Percentiles rank a stretch among this genome's conserved stretches.
Conservation (phyloP, 2,329 filamentous ascomycete genomes). For the Tympanopsis confertula region DNA sequence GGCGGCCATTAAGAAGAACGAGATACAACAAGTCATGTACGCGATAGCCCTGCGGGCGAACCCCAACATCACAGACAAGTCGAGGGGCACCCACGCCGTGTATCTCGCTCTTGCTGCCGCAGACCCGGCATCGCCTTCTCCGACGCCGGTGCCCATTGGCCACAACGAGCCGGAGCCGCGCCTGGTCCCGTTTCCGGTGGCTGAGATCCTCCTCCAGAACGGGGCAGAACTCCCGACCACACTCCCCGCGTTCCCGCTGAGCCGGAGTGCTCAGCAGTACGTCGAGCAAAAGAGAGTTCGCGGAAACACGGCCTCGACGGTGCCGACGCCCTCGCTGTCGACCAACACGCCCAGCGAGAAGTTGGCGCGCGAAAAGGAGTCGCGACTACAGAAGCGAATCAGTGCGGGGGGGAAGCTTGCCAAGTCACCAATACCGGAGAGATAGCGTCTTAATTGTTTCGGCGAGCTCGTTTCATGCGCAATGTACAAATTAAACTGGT, state of each 20-base stretch:
- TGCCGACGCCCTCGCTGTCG: conserved; percentile 53
- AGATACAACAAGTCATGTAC: conserved; percentile 86
- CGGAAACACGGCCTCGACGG: conserved; percentile 27
- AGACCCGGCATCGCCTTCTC: conserved; percentile 70
- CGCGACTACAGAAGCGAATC: conserved; percentile 64
- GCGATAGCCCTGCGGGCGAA: conserved; percentile 77
- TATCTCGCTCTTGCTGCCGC: conserved; percentile 87
- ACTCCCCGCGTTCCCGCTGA: conserved; percentile 73
- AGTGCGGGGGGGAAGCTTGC: conserved; percentile 66
- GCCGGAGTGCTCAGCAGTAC: conserved; percentile 68
- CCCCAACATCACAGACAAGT: conserved; percentile 76
- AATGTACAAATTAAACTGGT: no score
- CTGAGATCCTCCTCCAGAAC: conserved; percentile 85
- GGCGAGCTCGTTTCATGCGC: no score
- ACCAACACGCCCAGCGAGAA: conserved; percentile 27
- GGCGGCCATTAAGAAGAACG: conserved; percentile 89
- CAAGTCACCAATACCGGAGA: conserved; percentile 51
- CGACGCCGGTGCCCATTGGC: conserved; percentile 17
- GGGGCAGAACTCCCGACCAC: conserved; percentile 73
- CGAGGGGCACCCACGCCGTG: conserved; percentile 75
- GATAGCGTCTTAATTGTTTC: no score
- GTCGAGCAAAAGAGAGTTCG: conserved; percentile 64
- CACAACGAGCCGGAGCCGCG: conserved; percentile 33
- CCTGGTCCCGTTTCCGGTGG: conserved; percentile 67
- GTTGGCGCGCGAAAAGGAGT: conserved; percentile 51